Percentiles rank a stretch among this genome's conserved stretches.
Evolutionary conservation across 768 basidiomycete genomes (phyloP).

Genomic region (Tricholoma furcatifolium): DNA sequence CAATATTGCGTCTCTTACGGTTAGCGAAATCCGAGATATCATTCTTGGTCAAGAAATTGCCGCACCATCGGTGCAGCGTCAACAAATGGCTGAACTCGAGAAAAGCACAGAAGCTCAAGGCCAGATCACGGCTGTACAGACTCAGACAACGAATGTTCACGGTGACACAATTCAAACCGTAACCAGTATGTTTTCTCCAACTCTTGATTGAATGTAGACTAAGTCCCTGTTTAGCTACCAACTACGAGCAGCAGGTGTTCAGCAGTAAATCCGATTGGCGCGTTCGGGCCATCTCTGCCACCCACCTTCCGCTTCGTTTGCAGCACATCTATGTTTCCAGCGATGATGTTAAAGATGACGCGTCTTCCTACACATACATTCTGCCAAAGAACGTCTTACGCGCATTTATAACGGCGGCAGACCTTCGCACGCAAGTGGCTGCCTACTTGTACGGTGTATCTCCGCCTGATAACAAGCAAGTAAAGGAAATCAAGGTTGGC

Average conservation of each 20-base stretch:
- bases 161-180: conserved; percentile 95
- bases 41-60: conserved; percentile 99
- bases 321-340: conserved; percentile 99
- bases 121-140: conserved; percentile 95
- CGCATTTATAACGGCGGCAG: conserved; percentile 89
- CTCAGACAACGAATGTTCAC: conserved; percentile 97
- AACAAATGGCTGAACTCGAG: conserved; percentile 99
- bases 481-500: conserved; percentile 91
- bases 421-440: conserved; percentile 94
- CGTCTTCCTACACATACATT: conserved; percentile 91
- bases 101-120: conserved; percentile 93
- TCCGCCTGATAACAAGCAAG: conserved; percentile 94
- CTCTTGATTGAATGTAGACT: conserved; percentile 7
- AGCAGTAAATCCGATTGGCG: conserved; percentile 99
- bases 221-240: conserved; percentile 59
- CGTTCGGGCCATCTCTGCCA: conserved; percentile 95
- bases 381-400: conserved; percentile 96
- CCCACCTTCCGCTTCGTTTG: conserved; percentile 91
- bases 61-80: conserved; percentile 91
- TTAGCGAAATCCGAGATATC: conserved; percentile 96
- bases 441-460: conserved; percentile 92
- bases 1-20: conserved; percentile 95
- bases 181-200: conserved; percentile 61
- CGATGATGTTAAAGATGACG: conserved; percentile 98
- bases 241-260: conserved; percentile 98